Percentiles rank a stretch among this genome's conserved stretches.
Conservation (phyloP, 1,284 basidiomycete species). For the Fomitopsis betulina region DNA sequence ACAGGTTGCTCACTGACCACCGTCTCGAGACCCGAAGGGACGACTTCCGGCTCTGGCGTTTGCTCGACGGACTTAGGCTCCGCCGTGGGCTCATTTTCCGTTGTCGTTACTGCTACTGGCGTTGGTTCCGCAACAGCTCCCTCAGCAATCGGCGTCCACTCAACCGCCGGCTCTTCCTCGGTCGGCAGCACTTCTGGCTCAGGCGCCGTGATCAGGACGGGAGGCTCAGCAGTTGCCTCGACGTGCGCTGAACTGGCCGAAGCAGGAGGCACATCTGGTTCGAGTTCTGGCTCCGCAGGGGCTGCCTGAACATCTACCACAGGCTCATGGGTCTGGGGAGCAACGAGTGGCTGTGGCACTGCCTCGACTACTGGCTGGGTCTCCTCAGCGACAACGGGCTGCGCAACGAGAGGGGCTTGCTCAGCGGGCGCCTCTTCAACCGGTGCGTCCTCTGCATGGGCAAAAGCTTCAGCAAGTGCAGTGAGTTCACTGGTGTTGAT, state of each 20-base stretch:
- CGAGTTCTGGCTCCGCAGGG: constrained; percentile 1
- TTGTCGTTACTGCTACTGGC: neutral
- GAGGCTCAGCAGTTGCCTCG: constrained; percentile 1
- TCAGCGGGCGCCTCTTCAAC: no score
- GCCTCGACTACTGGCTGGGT: neutral
- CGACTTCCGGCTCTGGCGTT: neutral
- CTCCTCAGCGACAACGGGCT: neutral
- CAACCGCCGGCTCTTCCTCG: neutral
- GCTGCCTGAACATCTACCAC: neutral
- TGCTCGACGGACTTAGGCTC: neutral
- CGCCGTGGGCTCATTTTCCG: neutral
- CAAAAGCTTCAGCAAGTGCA: constrained; percentile 17
- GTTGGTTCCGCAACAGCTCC: neutral
- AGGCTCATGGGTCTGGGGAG: neutral
- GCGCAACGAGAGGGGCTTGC: neutral
- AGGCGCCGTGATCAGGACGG: neutral
- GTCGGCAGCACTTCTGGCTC: neutral
- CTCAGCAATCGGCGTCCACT: neutral
- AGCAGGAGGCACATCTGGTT: neutral
- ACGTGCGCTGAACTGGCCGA: neutral
- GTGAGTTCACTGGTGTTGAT: constrained; percentile 26
- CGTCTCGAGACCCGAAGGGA: neutral
- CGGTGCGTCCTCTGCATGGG: neutral
- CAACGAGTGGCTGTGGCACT: neutral
- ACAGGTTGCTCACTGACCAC: neutral